These are phyloP conservation scores for Phytophthora ramorum DNA, from an alignment of 352 stramenopile genomes.

Conservation along the genomic window DNA sequence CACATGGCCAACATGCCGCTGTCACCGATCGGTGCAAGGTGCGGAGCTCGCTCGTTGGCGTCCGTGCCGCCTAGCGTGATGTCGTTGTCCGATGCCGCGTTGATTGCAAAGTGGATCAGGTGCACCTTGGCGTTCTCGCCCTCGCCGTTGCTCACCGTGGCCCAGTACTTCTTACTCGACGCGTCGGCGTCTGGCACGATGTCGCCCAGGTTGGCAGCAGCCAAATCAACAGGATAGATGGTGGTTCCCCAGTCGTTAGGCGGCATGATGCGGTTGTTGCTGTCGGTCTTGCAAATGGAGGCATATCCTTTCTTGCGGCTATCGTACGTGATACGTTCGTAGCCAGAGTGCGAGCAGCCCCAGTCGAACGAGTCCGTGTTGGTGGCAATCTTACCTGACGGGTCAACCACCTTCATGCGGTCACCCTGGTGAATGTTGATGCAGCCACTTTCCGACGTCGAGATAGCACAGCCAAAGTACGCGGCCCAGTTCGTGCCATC, in stretches of 20 bases:
- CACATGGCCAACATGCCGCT: constrained; percentile 55
- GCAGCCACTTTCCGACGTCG: constrained; percentile 57
- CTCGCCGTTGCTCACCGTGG: constrained; percentile 62
- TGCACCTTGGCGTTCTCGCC: constrained; percentile 60
- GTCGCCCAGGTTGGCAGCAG: constrained; percentile 54
- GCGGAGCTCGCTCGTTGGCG: constrained; percentile 59
- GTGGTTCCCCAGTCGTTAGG: constrained; percentile 56
- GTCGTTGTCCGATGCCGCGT: constrained; percentile 51
- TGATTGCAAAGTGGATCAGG: constrained; percentile 63
- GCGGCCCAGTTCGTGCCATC: constrained; percentile 69
- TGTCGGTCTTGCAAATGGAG: constrained; percentile 73
- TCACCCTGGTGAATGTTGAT: constrained; percentile 80
- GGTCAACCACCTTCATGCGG: constrained; percentile 69
- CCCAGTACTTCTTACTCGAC: constrained; percentile 62
- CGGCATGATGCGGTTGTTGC: constrained; percentile 76
- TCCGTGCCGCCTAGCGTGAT: constrained; percentile 58
- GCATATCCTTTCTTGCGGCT: constrained; percentile 50
- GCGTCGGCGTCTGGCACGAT: constrained; percentile 45
- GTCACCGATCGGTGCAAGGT: constrained; percentile 48
- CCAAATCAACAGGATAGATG: constrained; percentile 66
- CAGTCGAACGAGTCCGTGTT: constrained; percentile 57
- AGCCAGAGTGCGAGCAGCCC: constrained; percentile 67
- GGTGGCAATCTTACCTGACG: constrained; percentile 47
- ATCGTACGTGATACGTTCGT: constrained; percentile 69
- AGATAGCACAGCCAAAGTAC: constrained; percentile 68